A percentile compares a stretch with the other conserved stretches of the same genome.
These are phyloP conservation scores for Stagonosporopsis rhizophila DNA, from an alignment of 2,329 filamentous ascomycete species.

Conservation along the genomic window DNA sequence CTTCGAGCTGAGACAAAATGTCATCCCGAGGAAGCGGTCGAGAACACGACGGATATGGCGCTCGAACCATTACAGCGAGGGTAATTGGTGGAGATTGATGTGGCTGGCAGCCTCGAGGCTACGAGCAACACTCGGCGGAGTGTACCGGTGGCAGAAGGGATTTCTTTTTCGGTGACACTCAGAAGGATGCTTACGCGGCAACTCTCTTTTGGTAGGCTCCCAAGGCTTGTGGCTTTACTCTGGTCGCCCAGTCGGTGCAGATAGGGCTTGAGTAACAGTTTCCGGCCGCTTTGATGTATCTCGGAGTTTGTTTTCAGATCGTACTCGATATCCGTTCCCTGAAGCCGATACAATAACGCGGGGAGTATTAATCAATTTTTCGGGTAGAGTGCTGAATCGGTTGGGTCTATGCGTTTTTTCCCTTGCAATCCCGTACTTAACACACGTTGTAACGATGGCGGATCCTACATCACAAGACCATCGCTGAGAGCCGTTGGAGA, in stretches of 20 bases:
- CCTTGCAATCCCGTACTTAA: neutral
- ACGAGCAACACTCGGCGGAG: constrained; percentile 5
- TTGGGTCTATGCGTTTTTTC: neutral
- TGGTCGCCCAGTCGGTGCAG: neutral
- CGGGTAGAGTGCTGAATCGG: neutral
- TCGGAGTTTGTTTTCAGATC: constrained; percentile 15
- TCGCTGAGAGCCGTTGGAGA: neutral
- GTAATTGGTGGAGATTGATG: constrained; percentile 8
- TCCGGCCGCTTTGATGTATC: neutral
- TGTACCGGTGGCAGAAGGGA: constrained; percentile 1
- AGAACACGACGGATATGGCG: constrained; percentile 3
- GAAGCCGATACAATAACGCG: constrained; percentile 3
- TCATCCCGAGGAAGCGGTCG: constrained; percentile 1
- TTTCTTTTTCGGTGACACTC: neutral
- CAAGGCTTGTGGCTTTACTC: neutral
- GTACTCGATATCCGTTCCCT: constrained; percentile 20
- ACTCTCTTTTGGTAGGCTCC: neutral
- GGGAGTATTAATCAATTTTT: constrained; percentile 9
- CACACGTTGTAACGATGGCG: neutral
- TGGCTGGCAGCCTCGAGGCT: constrained; percentile 2
- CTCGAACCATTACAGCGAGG: neutral
- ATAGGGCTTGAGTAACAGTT: neutral
- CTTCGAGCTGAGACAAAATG: constrained; percentile 5
- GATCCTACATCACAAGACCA: neutral
- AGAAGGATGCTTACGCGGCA: neutral